These are phyloP conservation scores for Biscogniauxia sp. DNA, from an alignment of 2,329 filamentous ascomycete species.

Conservation along the genomic window DNA sequence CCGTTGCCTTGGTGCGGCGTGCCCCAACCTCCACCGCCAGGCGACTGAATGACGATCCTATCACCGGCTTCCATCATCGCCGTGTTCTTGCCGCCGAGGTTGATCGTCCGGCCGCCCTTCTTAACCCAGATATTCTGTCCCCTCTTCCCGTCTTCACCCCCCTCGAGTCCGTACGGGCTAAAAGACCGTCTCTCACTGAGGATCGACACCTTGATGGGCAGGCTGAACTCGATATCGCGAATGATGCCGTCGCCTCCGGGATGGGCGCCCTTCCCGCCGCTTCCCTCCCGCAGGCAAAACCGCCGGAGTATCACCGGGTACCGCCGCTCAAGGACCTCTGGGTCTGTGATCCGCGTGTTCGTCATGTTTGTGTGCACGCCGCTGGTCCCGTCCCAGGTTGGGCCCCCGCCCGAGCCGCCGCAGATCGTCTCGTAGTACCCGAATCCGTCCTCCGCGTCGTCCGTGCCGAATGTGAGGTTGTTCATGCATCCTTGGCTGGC, in stretches of 20 bases:
- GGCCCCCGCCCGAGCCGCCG: constrained; percentile 65
- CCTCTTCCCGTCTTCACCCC: constrained; percentile 63
- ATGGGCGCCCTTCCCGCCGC: constrained; percentile 58
- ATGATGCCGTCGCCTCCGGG: constrained; percentile 66
- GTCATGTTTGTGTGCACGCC: constrained; percentile 74
- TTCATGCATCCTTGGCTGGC: constrained; percentile 76
- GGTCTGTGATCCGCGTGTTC: constrained; percentile 70
- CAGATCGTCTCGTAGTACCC: constrained; percentile 78
- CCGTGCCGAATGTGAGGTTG: constrained; percentile 64
- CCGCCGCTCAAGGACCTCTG: constrained; percentile 66
- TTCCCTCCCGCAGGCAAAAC: constrained; percentile 57
- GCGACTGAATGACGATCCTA: constrained; percentile 19
- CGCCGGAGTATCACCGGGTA: constrained; percentile 67
- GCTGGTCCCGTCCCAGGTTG: constrained; percentile 61
- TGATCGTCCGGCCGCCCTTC: constrained; percentile 14
- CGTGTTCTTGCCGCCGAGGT: constrained; percentile 21
- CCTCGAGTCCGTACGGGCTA: constrained; percentile 68
- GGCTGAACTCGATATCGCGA: constrained; percentile 69
- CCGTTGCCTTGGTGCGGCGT: neutral
- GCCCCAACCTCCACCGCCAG: constrained; percentile 25
- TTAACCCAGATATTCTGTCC: constrained; percentile 52
- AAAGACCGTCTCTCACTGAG: constrained; percentile 67
- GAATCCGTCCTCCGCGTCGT: constrained; percentile 40
- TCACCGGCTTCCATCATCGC: constrained; percentile 19
- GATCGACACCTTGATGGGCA: constrained; percentile 67